Conservation (phyloP, 2,329 filamentous ascomycete species). For the Alternaria brassicicola region DNA sequence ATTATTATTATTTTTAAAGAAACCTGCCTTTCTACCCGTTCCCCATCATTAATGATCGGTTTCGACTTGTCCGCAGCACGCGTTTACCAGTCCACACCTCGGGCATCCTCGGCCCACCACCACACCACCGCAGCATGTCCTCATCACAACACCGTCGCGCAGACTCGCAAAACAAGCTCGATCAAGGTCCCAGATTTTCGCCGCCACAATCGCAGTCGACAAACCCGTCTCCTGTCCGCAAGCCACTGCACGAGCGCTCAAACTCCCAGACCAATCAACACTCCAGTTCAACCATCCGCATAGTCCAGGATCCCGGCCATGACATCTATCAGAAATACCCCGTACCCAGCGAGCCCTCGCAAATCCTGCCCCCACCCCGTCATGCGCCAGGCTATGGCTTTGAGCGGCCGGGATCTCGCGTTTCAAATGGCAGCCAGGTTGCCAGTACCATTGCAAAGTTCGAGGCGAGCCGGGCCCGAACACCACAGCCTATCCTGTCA, state of each 20-base stretch:
- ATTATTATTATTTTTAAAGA: too few relatives aligned
- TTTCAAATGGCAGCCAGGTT: slow-evolving; percentile 48
- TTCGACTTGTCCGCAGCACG: slow-evolving; percentile 29
- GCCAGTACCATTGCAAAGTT: slow-evolving; percentile 49
- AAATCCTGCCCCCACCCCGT: slow-evolving; percentile 49
- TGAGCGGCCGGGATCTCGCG: slow-evolving; percentile 45
- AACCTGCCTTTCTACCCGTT: slow-evolving; percentile 17
- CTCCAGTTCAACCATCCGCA: slow-evolving; percentile 49
- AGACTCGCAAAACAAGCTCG: slow-evolving; percentile 33
- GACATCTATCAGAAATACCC: slow-evolving; percentile 49
- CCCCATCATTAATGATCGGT: slow-evolving; percentile 40
- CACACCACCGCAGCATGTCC: slow-evolving; percentile 40
- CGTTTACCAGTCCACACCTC: slow-evolving; percentile 29
- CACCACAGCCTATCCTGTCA: slow-evolving; percentile 42
- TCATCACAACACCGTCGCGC: slow-evolving; percentile 29
- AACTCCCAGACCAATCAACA: slow-evolving; percentile 47
- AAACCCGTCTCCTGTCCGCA: slow-evolving; percentile 42
- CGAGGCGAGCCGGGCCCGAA: slow-evolving; percentile 42
- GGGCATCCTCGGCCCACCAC: slow-evolving; percentile 29
- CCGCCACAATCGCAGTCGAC: slow-evolving; percentile 36
- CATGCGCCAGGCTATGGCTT: slow-evolving; percentile 47
- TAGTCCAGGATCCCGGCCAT: slow-evolving; percentile 46
- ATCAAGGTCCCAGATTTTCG: slow-evolving; percentile 39
- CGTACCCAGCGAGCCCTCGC: slow-evolving; percentile 48
- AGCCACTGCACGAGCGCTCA: slow-evolving; percentile 48